Base-by-base conservation (phyloP, 805 yeast genomes). In the Saccharomycopsis capsularis region DNA sequence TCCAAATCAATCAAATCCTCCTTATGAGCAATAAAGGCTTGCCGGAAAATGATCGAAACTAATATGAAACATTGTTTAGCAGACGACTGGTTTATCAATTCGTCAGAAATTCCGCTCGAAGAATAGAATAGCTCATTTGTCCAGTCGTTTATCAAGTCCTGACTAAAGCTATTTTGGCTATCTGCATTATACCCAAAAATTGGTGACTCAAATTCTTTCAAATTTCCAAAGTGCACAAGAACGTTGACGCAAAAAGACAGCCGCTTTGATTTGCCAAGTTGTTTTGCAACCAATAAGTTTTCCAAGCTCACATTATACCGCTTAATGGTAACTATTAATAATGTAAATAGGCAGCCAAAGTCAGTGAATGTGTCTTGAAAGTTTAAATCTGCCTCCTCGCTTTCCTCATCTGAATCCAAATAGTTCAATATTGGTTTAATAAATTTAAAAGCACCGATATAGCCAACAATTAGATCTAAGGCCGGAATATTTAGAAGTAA, bases 91-190 rank as follows among this genome's bases (percentile, higher is more conserved):
- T 81, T 75, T 59, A 90, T 78, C 52, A 89, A 65, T 40, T 85
- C 90, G 63, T 91, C 97, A 0, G 95, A 82, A 34, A 90, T 78
- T 2, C 96, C 95, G 35, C 82, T 82, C 29, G 85, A 75, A 3
- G 54, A 80, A 53, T 87, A 90, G 64, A 85, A 89, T 37, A 91
- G 63, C 1, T 93, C 90, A 24, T 75, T 67, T 41, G 85, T 75
- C 98, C 98, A 91, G 22, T 78, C 83, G 40, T 78, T 76, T 16
- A 82, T 64, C 7, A 67, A 55, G 38, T 64, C 64, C 16, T 48
- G 36, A 16, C 44, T 45, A 18, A 23, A 18, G 4, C 19, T 15
- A 24, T 9, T 9, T 13, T 4, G 9, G 4, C 3, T 13, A 6
- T 41, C 19, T 38, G 39, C 15, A 3, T 21, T 13, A 25, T 22